These are phyloP conservation scores for Pseudogymnoascus sp. DNA, from an alignment of 2,329 filamentous ascomycete genomes.

Conservation along the genomic window DNA sequence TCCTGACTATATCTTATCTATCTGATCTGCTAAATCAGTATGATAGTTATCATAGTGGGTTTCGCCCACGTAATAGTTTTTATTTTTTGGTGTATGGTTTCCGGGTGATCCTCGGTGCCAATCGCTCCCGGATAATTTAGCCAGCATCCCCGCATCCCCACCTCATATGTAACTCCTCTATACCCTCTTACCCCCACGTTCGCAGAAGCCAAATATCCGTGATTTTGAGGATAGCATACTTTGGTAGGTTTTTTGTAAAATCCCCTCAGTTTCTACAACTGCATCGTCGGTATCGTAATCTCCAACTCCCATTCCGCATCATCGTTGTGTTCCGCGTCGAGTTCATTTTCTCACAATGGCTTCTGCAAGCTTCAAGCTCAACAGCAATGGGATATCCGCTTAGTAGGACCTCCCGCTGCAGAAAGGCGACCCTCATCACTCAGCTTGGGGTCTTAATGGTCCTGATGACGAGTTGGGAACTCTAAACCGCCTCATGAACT, in stretches of 20 bases:
- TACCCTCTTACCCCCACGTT: background rate
- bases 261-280: background rate
- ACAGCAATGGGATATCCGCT: too few relatives aligned
- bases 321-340: background rate
- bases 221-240: background rate
- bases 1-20: background rate
- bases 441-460: too few relatives aligned
- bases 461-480: too few relatives aligned
- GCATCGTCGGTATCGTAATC: background rate
- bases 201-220: background rate
- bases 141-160: background rate
- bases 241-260: background rate
- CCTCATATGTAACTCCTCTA: background rate
- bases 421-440: too few relatives aligned
- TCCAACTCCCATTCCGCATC: background rate
- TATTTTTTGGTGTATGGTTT: background rate
- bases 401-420: too few relatives aligned
- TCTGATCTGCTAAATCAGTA: background rate
- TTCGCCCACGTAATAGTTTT: background rate
- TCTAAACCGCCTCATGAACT: too few relatives aligned
- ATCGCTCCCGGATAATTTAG: background rate
- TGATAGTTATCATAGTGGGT: background rate
- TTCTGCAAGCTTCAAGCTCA: constrained; percentile 18
- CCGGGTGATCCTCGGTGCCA: background rate
- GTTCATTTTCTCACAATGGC: background rate